Base-by-base conservation (phyloP, 495 filamentous ascomycete genomes). In the Cairneyella variabilis region DNA sequence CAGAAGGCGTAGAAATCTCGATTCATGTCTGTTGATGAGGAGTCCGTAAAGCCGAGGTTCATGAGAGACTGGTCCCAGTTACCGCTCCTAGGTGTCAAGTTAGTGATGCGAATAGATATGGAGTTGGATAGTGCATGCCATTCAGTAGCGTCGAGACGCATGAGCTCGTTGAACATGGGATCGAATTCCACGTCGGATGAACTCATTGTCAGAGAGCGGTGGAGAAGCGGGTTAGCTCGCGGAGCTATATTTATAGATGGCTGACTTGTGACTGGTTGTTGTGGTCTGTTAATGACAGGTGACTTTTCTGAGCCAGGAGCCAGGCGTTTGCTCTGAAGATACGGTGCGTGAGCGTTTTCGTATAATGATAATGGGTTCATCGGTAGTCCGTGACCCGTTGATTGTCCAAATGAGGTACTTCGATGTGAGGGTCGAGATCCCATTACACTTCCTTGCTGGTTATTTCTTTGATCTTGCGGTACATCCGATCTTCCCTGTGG, bases 121-220 rank as follows among this genome's bases (percentile, higher is more conserved):
- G n/a, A n/a, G n/a, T n/a, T n/a, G n/a, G n/a, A n/a, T 30, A 69
- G 62, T 10, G 60, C 76, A 0, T 76, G 70, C 70, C 76, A 76
- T 55, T 83, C 79, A 7, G 75, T 77, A 20, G 76, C 77, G 56
- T 86, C 83, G 9, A 83, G 72, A 43, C 79, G 76, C n/a, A 78
- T 78, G 3, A 86, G 69, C 38, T 86, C 81, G 59, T 83, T 78
- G 59, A 84, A 75, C 28, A 84, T 78, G 3, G 79, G 74, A 48
- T 86, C 83, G 23, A 79, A 69, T 39, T 82, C 77, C 18, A 69
- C 58, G 17, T 67, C 48, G 62, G 45, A 20, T 20, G 66, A 20
- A 56, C 58, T 43, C 68, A 67, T 26, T 44, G 48, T 44, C 42
- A 56, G 5, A 56, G 42, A 44, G 22, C 60, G 22, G 48, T 58